Conservation (phyloP, 2,329 filamentous ascomycete species). For the Plenodomus tracheiphilus region DNA sequence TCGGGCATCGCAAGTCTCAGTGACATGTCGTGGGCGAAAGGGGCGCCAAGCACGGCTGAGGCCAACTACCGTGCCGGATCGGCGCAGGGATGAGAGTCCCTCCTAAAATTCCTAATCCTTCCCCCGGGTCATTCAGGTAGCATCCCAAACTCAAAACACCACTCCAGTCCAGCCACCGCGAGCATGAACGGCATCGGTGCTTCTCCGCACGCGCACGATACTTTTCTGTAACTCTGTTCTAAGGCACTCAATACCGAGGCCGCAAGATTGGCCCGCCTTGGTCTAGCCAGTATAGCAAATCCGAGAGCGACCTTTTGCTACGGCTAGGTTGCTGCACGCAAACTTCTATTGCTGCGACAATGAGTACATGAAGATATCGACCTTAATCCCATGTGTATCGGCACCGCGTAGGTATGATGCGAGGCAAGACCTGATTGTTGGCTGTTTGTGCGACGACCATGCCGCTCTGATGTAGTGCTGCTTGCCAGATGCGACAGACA, state of each 20-base stretch:
- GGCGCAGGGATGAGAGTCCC: not conserved
- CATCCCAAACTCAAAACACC: not conserved
- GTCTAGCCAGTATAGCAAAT: too few species aligned
- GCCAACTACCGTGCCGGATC: not conserved
- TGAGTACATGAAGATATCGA: not conserved
- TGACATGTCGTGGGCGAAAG: not conserved
- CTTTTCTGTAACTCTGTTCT: too few species aligned
- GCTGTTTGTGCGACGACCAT: not conserved
- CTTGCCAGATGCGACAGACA: not conserved
- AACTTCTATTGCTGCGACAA: too few species aligned
- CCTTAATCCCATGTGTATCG: not conserved
- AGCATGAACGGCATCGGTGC: too few species aligned
- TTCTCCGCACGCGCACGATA: too few species aligned
- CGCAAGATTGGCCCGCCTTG: too few species aligned
- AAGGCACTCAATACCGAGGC: too few species aligned
- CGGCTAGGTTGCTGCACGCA: too few species aligned
- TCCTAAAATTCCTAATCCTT: not conserved
- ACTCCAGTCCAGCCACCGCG: too few species aligned
- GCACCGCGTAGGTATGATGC: not conserved
- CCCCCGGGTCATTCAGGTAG: not conserved
- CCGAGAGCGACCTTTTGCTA: too few species aligned
- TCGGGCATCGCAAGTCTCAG: not conserved
- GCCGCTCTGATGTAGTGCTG: not conserved
- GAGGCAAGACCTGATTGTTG: not conserved
- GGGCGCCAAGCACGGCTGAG: not conserved